A percentile compares a stretch with the other conserved stretches of the same genome.
phyloP scores from a whole-genome alignment of 441 rosid genomes.

The Viola pubescens region DNA sequence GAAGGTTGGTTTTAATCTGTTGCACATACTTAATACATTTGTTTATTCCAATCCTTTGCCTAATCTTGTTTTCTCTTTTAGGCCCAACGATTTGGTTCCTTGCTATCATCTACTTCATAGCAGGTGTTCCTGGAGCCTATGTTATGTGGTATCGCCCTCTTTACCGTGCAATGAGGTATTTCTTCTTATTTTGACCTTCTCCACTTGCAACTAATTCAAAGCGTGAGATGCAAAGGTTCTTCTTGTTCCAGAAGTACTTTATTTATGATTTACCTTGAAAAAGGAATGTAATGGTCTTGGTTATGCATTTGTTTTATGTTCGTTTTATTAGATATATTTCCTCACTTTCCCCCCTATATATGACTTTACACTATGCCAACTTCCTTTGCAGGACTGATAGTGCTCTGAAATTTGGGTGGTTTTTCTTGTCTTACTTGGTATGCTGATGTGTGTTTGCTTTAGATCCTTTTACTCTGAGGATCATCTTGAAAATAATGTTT shows the following conservation, averaged over 20 bases:
- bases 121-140: slow-evolving; percentile 92
- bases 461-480: slow-evolving; percentile 14
- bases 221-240: not conserved
- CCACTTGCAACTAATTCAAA: too few species aligned
- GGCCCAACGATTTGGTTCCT: slow-evolving; percentile 95
- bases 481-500: slow-evolving; percentile 6
- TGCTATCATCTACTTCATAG: slow-evolving; percentile 78
- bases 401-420: slow-evolving; percentile 91
- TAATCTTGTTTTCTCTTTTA: slow-evolving; percentile 26
- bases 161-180: slow-evolving; percentile 94
- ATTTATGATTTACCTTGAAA: not conserved
- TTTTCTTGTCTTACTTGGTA: slow-evolving; percentile 79
- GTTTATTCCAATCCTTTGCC: slow-evolving; percentile 7
- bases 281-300: not conserved
- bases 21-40: slow-evolving; percentile 1
- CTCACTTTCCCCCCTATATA: not conserved
- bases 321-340: not conserved
- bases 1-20: slow-evolving; percentile 47
- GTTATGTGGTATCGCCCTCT: slow-evolving; percentile 94
- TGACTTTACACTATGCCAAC: slow-evolving; percentile 13
- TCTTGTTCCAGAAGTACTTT: not conserved
- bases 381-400: slow-evolving; percentile 83
- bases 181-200: not conserved
- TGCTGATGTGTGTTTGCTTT: slow-evolving; percentile 17
- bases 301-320: not conserved